These are phyloP conservation scores for Xylaria sp. DNA, from an alignment of 2,329 filamentous ascomycete species.

Conservation along the genomic window DNA sequence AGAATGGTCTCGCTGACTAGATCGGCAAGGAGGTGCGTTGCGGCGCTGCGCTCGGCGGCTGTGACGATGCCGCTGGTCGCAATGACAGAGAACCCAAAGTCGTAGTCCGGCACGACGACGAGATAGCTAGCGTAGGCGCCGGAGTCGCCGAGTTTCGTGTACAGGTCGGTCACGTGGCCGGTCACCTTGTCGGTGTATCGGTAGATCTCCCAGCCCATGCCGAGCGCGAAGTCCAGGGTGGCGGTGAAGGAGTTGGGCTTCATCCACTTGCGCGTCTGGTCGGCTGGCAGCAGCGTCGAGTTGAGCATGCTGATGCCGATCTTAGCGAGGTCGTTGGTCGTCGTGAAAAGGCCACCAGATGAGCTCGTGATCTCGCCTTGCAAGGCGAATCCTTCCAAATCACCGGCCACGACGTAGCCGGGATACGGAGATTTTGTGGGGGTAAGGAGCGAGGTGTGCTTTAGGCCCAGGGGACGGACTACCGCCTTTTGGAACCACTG, in stretches of 20 bases:
- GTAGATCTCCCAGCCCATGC: constrained; percentile 54
- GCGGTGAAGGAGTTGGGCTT: constrained; percentile 55
- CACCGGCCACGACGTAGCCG: constrained; percentile 40
- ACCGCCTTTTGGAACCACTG: constrained; percentile 40
- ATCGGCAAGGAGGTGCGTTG: constrained; percentile 42
- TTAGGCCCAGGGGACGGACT: constrained; percentile 42
- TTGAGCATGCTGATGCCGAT: constrained; percentile 55
- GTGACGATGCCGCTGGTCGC: constrained; percentile 39
- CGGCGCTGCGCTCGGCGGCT: constrained; percentile 22
- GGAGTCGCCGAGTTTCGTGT: constrained; percentile 50
- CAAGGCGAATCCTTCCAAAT: constrained; percentile 21
- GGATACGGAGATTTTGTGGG: constrained; percentile 37
- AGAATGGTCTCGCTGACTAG: constrained; percentile 45
- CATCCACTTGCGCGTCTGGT: constrained; percentile 54
- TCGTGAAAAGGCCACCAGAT: constrained; percentile 51
- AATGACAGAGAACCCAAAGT: constrained; percentile 52
- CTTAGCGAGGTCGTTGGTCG: constrained; percentile 51
- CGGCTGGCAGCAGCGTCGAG: constrained; percentile 50
- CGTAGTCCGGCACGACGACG: constrained; percentile 51
- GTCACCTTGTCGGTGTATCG: constrained; percentile 42
- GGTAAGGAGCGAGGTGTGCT: constrained; percentile 34
- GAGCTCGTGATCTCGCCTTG: constrained; percentile 38
- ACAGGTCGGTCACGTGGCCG: constrained; percentile 50
- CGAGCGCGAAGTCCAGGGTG: constrained; percentile 49
- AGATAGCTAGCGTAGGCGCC: constrained; percentile 51